Conservation (phyloP, 2,329 filamentous ascomycete species). For the Sordariomycetes sp. region DNA sequence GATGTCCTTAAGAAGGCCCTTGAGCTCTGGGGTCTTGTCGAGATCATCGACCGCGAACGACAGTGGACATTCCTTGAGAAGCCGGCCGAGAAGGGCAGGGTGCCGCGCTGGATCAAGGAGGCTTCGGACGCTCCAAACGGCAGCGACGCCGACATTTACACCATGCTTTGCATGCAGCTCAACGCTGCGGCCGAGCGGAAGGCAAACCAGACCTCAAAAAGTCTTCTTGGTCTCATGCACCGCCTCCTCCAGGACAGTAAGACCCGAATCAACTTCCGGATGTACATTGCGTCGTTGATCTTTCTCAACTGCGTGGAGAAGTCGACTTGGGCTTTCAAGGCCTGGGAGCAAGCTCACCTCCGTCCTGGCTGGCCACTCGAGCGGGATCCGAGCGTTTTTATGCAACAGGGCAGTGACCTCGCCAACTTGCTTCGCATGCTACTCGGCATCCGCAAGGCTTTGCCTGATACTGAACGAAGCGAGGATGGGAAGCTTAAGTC, state of each 20-base stretch:
- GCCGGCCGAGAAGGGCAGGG: constrained; percentile 27
- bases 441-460: constrained; percentile 47
- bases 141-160: constrained; percentile 47
- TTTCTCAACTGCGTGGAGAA: constrained; percentile 60
- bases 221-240: constrained; percentile 51
- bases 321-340: constrained; percentile 60
- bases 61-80: constrained; percentile 49
- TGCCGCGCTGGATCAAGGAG: constrained; percentile 39
- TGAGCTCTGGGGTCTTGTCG: constrained; percentile 56
- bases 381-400: constrained; percentile 44
- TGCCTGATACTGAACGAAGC: constrained; percentile 39
- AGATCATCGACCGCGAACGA: constrained; percentile 55
- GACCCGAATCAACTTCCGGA: constrained; percentile 47
- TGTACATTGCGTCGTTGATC: constrained; percentile 53
- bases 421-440: constrained; percentile 53
- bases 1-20: constrained; percentile 47
- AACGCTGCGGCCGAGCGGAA: constrained; percentile 57
- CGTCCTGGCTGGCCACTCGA: constrained; percentile 53
- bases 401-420: constrained; percentile 49
- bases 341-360: constrained; percentile 55
- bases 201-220: constrained; percentile 49
- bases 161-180: constrained; percentile 54
- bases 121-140: constrained; percentile 34
- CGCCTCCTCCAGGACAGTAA: constrained; percentile 52
- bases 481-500: constrained; percentile 39